These are phyloP conservation scores for Fusarium caatingaense DNA, from an alignment of 2,329 filamentous ascomycete genomes.

Conservation along the genomic window DNA sequence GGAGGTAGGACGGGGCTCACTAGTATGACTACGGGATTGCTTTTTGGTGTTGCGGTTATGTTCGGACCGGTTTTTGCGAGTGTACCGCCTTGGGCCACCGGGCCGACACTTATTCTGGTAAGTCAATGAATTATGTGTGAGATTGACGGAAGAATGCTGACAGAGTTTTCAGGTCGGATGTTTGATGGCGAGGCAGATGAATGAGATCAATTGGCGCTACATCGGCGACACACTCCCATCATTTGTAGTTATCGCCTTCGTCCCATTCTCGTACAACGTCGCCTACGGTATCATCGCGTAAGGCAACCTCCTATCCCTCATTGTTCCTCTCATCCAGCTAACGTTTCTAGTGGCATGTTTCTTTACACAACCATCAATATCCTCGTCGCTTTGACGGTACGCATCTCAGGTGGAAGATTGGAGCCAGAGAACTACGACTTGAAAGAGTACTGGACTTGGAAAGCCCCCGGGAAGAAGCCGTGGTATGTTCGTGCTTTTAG, in stretches of 20 bases:
- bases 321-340: background rate
- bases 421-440: conserved; percentile 37
- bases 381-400: conserved; percentile 18
- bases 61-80: conserved; percentile 78
- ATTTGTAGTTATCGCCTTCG: conserved; percentile 80
- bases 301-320: background rate
- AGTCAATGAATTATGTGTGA: background rate
- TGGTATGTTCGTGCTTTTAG: conserved; percentile 30
- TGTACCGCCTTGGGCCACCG: conserved; percentile 79
- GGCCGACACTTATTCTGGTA: conserved; percentile 77
- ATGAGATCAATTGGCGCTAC: conserved; percentile 86
- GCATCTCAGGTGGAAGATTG: conserved; percentile 19
- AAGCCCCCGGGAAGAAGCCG: conserved; percentile 19
- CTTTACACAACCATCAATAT: conserved; percentile 29
- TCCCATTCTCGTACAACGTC: conserved; percentile 87
- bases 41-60: conserved; percentile 75
- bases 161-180: conserved; percentile 66
- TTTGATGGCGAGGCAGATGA: conserved; percentile 80
- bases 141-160: background rate
- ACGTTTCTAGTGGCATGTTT: conserved; percentile 25
- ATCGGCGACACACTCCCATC: conserved; percentile 82
- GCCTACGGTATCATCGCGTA: conserved; percentile 80
- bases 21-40: conserved; percentile 71
- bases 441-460: conserved; percentile 44
- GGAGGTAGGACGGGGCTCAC: conserved; percentile 76